Evolutionary conservation across 2,329 filamentous ascomycete species (phyloP).

Genomic region (Fusarium poae): DNA sequence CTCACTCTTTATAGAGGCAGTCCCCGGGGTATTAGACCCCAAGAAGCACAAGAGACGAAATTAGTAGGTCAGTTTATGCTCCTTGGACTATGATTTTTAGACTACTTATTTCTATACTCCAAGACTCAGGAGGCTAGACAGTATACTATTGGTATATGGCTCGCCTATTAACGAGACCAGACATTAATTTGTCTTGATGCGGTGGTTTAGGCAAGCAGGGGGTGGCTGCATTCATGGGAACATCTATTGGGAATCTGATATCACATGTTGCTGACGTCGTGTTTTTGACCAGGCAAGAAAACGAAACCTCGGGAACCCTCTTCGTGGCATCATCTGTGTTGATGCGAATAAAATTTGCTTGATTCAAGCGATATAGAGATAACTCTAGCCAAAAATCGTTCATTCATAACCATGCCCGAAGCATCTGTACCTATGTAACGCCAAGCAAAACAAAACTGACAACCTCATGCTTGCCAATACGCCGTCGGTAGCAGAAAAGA

Average conservation of each 20-base stretch:
- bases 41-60: too few species aligned
- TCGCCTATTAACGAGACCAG: too few species aligned
- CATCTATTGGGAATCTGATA: slow-evolving; percentile 2
- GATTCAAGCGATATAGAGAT: slow-evolving; percentile 38
- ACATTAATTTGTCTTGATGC: background rate
- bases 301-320: background rate
- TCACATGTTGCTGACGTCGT: slow-evolving; percentile 20
- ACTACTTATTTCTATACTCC: too few species aligned
- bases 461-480: slow-evolving; percentile 39
- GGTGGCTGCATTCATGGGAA: slow-evolving; percentile 9
- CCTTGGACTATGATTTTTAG: too few species aligned
- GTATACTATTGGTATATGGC: too few species aligned
- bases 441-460: slow-evolving; percentile 29
- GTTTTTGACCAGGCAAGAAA: slow-evolving; percentile 8
- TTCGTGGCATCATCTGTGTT: slow-evolving; percentile 1
- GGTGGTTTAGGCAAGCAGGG: background rate
- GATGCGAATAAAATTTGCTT: slow-evolving; percentile 27
- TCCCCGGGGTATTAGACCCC: too few species aligned
- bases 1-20: background rate
- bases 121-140: too few species aligned
- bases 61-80: too few species aligned
- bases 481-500: too few species aligned
- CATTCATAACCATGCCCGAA: slow-evolving; percentile 45
- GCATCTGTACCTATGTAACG: slow-evolving; percentile 39
- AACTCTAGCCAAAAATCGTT: slow-evolving; percentile 40